phyloP scores from a whole-genome alignment of 352 stramenopile genomes.

The Phytophthora sp. region DNA sequence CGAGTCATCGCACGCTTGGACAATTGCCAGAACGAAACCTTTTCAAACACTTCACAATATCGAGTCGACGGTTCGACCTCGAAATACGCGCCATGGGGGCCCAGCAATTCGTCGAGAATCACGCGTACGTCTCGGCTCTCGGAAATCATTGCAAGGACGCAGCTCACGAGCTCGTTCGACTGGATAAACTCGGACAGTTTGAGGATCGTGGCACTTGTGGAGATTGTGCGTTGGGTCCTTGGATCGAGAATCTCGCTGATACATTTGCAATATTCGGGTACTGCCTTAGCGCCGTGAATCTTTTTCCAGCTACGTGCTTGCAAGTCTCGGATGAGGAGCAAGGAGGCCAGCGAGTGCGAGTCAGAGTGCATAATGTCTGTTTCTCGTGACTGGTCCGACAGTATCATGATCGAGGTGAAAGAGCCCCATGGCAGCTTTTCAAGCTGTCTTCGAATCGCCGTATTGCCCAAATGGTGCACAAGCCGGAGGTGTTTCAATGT shows the following conservation, averaged over 20 bases:
- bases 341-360: slow-evolving; percentile 81
- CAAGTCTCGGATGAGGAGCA: slow-evolving; percentile 87
- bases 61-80: slow-evolving; percentile 65
- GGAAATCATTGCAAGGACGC: slow-evolving; percentile 88
- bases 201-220: slow-evolving; percentile 73
- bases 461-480: slow-evolving; percentile 81
- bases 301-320: slow-evolving; percentile 34
- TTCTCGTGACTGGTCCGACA: slow-evolving; percentile 75
- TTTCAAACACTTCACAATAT: slow-evolving; percentile 64
- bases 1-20: slow-evolving; percentile 58
- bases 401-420: slow-evolving; percentile 88
- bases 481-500: slow-evolving; percentile 62
- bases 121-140: slow-evolving; percentile 86
- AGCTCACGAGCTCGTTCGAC: slow-evolving; percentile 88
- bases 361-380: slow-evolving; percentile 89
- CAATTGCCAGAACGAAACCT: slow-evolving; percentile 84
- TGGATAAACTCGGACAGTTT: slow-evolving; percentile 87
- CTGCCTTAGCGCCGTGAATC: neutral
- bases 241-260: slow-evolving; percentile 90
- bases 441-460: slow-evolving; percentile 78
- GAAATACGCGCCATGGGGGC: slow-evolving; percentile 71
- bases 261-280: slow-evolving; percentile 60
- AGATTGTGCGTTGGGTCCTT: slow-evolving; percentile 85
- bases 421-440: slow-evolving; percentile 58
- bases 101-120: slow-evolving; percentile 80